These are phyloP conservation scores for Neofusicoccum sp. DNA, from an alignment of 2,329 filamentous ascomycete genomes.

Conservation along the genomic window DNA sequence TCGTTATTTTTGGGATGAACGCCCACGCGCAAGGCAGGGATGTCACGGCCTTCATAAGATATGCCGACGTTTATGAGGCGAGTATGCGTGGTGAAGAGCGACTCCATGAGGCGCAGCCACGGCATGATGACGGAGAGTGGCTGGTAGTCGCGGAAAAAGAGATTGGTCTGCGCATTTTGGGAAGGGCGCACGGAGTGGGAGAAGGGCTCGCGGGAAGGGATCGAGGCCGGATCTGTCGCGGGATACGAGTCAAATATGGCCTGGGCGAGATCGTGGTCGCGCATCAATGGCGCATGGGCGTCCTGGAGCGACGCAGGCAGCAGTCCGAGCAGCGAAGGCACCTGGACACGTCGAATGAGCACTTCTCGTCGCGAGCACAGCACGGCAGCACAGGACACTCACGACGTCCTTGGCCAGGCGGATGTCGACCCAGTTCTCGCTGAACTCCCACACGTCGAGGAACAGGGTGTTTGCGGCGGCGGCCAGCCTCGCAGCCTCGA, in stretches of 20 bases:
- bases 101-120: constrained; percentile 88
- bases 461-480: constrained; percentile 72
- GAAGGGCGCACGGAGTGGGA: constrained; percentile 30
- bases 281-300: constrained; percentile 72
- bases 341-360: constrained; percentile 36
- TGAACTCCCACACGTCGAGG: constrained; percentile 88
- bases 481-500: constrained; percentile 69
- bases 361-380: not conserved
- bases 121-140: constrained; percentile 78
- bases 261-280: constrained; percentile 66
- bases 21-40: constrained; percentile 76
- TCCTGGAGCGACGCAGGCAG: constrained; percentile 72
- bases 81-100: constrained; percentile 83
- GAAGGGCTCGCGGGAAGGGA: constrained; percentile 27
- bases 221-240: constrained; percentile 37
- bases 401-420: constrained; percentile 74
- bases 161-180: constrained; percentile 46
- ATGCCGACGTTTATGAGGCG: constrained; percentile 72
- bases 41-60: constrained; percentile 85
- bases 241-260: constrained; percentile 77
- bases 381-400: constrained; percentile 28
- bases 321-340: constrained; percentile 72
- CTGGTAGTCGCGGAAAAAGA: constrained; percentile 93
- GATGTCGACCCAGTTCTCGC: constrained; percentile 79
- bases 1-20: constrained; percentile 52